A percentile compares a stretch with the other conserved stretches of the same genome.
Conservation (phyloP, 495 filamentous ascomycete genomes). For the Cenococcum geophilum region DNA sequence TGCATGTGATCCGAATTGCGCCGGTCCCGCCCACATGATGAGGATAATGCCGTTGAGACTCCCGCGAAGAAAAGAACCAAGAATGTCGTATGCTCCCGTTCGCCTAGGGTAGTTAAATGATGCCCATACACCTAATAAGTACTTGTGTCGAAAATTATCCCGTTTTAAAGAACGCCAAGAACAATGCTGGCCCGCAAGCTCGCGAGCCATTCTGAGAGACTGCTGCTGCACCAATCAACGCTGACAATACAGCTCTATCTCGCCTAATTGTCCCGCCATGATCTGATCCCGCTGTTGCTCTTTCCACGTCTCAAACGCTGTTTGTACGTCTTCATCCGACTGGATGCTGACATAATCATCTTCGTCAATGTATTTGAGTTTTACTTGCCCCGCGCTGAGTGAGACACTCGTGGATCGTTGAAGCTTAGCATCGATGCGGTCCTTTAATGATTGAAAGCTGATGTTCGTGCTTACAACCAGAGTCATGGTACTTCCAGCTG, state of each 20-base stretch:
- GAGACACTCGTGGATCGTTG: conserved; percentile 72
- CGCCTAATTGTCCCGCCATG: conserved; percentile 61
- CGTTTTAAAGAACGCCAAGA: conserved; percentile 20
- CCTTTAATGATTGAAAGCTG: conserved; percentile 80
- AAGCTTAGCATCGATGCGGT: conserved; percentile 96
- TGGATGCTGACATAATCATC: conserved; percentile 91
- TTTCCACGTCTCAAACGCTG: conserved; percentile 88
- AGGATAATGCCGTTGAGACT: neutral
- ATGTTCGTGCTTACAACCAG: conserved; percentile 91
- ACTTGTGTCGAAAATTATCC: conserved; percentile 5
- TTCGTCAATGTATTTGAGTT: conserved; percentile 84
- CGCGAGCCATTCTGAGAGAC: conserved; percentile 2
- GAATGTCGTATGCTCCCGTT: conserved; percentile 3
- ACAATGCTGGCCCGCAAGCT: conserved; percentile 10
- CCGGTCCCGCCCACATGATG: conserved; percentile 6
- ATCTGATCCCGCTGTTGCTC: conserved; percentile 61
- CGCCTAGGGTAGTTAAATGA: conserved; percentile 23
- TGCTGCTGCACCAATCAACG: conserved; percentile 13
- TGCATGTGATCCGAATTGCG: neutral
- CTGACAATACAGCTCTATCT: conserved; percentile 76
- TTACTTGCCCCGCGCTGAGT: conserved; percentile 68
- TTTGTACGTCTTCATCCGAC: conserved; percentile 89
- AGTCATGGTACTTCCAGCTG: conserved; percentile 72
- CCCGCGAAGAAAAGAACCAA: conserved; percentile 1
- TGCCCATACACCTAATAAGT: conserved; percentile 12